phyloP scores from a whole-genome alignment of 306 rosid species.

The Cicer cuneatum region DNA sequence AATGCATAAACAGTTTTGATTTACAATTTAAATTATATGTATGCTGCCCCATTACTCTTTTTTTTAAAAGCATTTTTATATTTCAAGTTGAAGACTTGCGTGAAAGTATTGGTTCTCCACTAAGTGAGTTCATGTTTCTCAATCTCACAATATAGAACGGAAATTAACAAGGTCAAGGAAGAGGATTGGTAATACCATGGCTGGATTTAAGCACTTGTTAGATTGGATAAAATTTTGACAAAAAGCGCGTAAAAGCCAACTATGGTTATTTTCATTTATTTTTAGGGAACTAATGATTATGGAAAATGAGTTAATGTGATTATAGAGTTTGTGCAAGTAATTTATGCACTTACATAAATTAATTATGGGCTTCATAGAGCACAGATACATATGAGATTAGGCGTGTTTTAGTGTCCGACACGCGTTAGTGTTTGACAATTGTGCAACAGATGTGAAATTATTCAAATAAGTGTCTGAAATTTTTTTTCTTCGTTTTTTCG shows the following conservation, averaged over 20 bases:
- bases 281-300: too few species aligned
- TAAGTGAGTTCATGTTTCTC: constrained; percentile 6
- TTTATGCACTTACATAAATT: too few species aligned
- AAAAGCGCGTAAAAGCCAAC: neutral
- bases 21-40: neutral
- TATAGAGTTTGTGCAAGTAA: too few species aligned
- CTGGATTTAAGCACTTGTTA: neutral
- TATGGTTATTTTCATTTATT: neutral
- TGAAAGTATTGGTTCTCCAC: neutral
- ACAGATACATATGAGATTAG: too few species aligned
- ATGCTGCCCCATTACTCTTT: neutral
- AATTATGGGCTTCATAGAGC: too few species aligned
- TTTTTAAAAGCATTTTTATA: neutral
- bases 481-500: too few species aligned
- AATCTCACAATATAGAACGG: neutral
- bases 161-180: neutral
- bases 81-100: neutral
- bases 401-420: too few species aligned
- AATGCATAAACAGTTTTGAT: neutral
- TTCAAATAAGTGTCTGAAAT: too few species aligned
- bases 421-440: too few species aligned
- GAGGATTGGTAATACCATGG: neutral
- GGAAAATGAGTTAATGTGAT: too few species aligned
- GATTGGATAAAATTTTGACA: neutral
- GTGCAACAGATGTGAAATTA: too few species aligned